Conservation (phyloP, 768 basidiomycete genomes). For the Serendipita indica region DNA sequence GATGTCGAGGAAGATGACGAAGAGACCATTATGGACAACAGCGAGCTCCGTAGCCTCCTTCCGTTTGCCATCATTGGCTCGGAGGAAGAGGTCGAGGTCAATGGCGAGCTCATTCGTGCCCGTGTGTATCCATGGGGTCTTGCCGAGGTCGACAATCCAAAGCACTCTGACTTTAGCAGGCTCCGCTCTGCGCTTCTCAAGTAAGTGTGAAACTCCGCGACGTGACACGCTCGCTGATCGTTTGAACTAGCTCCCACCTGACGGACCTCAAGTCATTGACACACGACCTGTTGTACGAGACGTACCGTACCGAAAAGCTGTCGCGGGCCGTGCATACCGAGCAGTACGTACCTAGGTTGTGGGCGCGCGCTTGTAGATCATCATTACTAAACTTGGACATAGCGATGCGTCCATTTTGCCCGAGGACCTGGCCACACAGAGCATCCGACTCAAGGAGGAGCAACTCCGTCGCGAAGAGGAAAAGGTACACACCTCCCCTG, state of each 20-base stretch:
- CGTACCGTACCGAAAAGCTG: constrained; percentile 94
- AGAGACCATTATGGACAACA: constrained; percentile 95
- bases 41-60: constrained; percentile 84
- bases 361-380: constrained; percentile 13
- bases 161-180: constrained; percentile 96
- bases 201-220: constrained; percentile 29
- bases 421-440: constrained; percentile 93
- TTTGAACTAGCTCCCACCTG: constrained; percentile 62
- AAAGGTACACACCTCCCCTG: constrained; percentile 38
- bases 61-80: constrained; percentile 97
- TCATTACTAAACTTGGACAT: constrained; percentile 17
- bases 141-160: constrained; percentile 97
- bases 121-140: constrained; percentile 98
- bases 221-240: neutral
- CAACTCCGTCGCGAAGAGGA: constrained; percentile 94
- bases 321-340: constrained; percentile 78
- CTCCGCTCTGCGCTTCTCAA: constrained; percentile 83
- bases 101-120: constrained; percentile 81
- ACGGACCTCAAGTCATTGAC: constrained; percentile 89
- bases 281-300: constrained; percentile 88
- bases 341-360: constrained; percentile 38
- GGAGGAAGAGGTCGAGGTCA: constrained; percentile 89
- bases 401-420: constrained; percentile 85
- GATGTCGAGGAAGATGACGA: constrained; percentile 99
- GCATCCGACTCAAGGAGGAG: constrained; percentile 96